Percentiles rank a stretch among this genome's conserved stretches.
Evolutionary conservation across 139 green algal species (phyloP).

Genomic region (Chlamydomonas sphaeroides): DNA sequence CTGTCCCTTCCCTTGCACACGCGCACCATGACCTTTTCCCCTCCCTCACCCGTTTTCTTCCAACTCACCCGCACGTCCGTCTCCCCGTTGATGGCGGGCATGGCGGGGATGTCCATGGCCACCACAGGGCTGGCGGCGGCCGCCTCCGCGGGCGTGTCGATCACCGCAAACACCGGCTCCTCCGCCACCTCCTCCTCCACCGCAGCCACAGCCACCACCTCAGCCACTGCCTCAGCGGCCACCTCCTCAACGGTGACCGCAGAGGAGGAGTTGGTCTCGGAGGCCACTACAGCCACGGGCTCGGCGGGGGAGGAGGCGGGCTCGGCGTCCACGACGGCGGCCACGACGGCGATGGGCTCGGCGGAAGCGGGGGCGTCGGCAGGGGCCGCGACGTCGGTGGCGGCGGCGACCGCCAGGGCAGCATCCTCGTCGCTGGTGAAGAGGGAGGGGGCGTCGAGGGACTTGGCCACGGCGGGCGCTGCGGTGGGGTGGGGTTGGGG

Average conservation of each 20-base stretch:
- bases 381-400: too few species aligned
- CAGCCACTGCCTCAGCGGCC: background rate
- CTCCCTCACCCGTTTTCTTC: too few species aligned
- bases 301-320: background rate
- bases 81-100: conserved; percentile 20
- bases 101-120: conserved; percentile 18
- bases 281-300: background rate
- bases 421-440: too few species aligned
- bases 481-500: too few species aligned
- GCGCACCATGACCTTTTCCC: too few species aligned
- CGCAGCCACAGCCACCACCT: background rate
- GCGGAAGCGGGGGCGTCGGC: too few species aligned
- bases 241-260: background rate
- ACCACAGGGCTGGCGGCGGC: background rate
- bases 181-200: background rate
- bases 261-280: background rate
- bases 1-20: too few species aligned
- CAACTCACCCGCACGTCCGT: conserved; percentile 2
- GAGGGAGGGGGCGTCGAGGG: too few species aligned
- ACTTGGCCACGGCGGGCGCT: background rate
- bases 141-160: background rate
- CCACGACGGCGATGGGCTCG: too few species aligned
- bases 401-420: too few species aligned
- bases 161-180: background rate
- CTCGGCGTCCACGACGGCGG: background rate